These are phyloP conservation scores for Boechera stricta DNA, from an alignment of 345 rosid genomes.

Conservation along the genomic window DNA sequence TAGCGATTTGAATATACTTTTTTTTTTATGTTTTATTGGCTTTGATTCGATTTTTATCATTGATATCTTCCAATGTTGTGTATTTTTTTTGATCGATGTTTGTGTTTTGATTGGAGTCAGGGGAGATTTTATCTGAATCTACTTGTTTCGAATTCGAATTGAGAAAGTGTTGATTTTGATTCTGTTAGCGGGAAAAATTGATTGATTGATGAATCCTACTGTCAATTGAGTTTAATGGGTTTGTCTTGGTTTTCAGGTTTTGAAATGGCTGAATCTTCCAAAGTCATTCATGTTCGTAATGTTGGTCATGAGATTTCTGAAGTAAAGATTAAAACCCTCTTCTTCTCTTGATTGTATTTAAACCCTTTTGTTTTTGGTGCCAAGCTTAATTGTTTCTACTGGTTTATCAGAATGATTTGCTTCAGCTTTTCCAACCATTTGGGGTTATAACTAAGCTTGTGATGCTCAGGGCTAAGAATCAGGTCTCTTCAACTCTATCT, in stretches of 20 bases:
- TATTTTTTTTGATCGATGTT: neutral
- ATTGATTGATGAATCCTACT: neutral
- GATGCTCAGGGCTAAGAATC: slow-evolving; percentile 98
- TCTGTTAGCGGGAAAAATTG: slow-evolving; percentile 4
- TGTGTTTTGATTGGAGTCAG: slow-evolving; percentile 3
- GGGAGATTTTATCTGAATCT: slow-evolving; percentile 2
- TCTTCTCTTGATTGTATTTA: slow-evolving; percentile 1
- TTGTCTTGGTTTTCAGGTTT: slow-evolving; percentile 34
- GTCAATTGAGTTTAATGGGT: neutral
- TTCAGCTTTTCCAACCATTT: slow-evolving; percentile 97
- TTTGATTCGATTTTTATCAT: neutral
- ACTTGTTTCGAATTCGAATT: slow-evolving; percentile 16
- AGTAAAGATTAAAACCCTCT: slow-evolving; percentile 49
- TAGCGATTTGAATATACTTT: slow-evolving; percentile 4
- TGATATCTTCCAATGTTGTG: slow-evolving; percentile 30
- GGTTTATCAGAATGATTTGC: slow-evolving; percentile 82
- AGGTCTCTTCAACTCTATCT: slow-evolving; percentile 54
- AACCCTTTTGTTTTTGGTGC: neutral
- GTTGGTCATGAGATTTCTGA: slow-evolving; percentile 98
- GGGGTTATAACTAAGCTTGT: slow-evolving; percentile 98
- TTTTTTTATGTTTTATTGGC: slow-evolving; percentile 1
- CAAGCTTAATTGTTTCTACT: neutral
- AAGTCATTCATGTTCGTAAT: slow-evolving; percentile 97
- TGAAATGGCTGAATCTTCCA: slow-evolving; percentile 87
- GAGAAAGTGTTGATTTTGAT: neutral